Conservation (phyloP, 257 asterid genomes). For the Petunia axillaris region DNA sequence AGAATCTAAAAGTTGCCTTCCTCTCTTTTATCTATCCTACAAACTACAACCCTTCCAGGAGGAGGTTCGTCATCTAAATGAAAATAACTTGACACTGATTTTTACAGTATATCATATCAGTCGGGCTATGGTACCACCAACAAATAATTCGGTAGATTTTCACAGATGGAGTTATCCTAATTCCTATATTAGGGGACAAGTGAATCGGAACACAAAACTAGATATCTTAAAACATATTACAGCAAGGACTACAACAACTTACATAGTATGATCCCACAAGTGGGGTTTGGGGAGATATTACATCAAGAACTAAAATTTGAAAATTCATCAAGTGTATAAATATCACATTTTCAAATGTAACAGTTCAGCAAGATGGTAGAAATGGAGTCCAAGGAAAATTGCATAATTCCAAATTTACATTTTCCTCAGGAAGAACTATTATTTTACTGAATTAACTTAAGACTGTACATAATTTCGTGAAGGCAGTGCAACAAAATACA, state of each 20-base stretch:
- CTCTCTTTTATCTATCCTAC: not conserved
- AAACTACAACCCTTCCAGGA: not conserved
- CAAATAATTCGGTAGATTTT: not conserved
- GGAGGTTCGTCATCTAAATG: slow-evolving; percentile 4
- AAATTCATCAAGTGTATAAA: slow-evolving; percentile 3
- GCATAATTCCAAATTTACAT: slow-evolving; percentile 1
- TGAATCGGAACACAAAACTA: not conserved
- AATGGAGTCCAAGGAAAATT: slow-evolving; percentile 1
- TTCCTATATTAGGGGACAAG: not conserved
- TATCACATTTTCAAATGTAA: not conserved
- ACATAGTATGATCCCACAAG: too few species aligned
- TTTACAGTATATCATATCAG: not conserved
- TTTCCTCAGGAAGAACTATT: not conserved
- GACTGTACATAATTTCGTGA: not conserved
- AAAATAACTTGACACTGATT: not conserved
- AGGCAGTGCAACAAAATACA: not conserved
- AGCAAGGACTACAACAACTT: not conserved
- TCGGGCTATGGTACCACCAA: not conserved
- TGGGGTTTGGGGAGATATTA: too few species aligned
- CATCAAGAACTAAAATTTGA: not conserved
- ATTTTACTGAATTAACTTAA: not conserved
- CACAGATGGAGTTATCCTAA: not conserved
- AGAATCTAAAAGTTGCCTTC: not conserved
- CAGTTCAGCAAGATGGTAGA: not conserved
- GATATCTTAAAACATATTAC: not conserved